phyloP scores from a whole-genome alignment of 176 grass and related monocot genomes.

The Oryza longistaminata region DNA sequence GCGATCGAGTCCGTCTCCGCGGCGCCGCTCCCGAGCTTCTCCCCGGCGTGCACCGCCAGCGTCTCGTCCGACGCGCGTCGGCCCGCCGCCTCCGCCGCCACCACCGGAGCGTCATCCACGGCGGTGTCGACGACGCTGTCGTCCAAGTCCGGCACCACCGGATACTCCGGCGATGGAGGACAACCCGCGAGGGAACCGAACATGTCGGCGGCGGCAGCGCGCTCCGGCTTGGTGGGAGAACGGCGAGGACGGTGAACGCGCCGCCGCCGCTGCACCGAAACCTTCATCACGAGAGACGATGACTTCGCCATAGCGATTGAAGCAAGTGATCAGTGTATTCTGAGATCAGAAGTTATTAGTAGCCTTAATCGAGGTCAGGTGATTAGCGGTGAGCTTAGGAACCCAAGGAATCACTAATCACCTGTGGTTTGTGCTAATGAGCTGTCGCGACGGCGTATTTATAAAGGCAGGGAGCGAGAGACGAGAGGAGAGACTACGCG shows the following conservation, averaged over 20 bases:
- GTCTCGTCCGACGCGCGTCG: slow-evolving; percentile 58
- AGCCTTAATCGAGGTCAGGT: no score
- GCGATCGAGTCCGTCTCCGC: slow-evolving; percentile 58
- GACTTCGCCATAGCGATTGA: no score
- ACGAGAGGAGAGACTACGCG: no score
- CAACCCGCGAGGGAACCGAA: not conserved
- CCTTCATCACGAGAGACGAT: not conserved
- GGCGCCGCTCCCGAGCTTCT: slow-evolving; percentile 49
- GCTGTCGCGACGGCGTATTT: no score
- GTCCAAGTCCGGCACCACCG: not conserved
- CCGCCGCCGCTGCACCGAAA: not conserved
- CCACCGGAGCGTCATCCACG: not conserved
- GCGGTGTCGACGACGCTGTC: not conserved
- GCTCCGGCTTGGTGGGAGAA: not conserved
- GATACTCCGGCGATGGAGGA: not conserved
- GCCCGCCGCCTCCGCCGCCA: not conserved
- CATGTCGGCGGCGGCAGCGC: not conserved
- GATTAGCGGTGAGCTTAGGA: no score
- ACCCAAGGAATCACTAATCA: no score
- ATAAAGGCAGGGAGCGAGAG: no score
- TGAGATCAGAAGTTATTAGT: no score
- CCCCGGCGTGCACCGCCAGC: slow-evolving; percentile 74
- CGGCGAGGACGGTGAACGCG: not conserved
- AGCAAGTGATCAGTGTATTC: no score
- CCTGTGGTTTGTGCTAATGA: no score